Percentiles rank a stretch among this genome's conserved stretches.
Evolutionary conservation across 75 land plant species (phyloP).

Genomic region (Sequoiadendron giganteum): DNA sequence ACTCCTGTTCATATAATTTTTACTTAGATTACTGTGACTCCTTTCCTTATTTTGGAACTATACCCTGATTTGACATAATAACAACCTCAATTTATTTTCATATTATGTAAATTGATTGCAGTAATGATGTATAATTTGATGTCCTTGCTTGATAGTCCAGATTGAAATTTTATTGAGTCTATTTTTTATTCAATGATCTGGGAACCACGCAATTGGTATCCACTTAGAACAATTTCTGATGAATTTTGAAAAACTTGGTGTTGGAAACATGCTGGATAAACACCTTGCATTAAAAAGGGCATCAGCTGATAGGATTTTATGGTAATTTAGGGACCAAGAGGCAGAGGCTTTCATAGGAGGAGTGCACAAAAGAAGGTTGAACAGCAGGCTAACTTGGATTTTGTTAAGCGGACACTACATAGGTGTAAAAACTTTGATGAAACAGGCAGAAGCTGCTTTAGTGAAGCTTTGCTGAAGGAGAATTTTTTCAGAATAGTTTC

Average conservation of each 20-base stretch:
- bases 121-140: not conserved
- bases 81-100: not conserved
- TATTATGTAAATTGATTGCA: not conserved
- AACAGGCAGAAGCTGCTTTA: conserved; percentile 72
- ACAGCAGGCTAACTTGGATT: conserved; percentile 64
- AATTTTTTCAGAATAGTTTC: conserved; percentile 37
- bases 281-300: not conserved
- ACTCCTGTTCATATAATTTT: not conserved
- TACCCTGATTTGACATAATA: not conserved
- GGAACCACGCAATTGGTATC: not conserved
- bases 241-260: not conserved
- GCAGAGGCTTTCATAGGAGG: conserved; percentile 44
- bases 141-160: not conserved
- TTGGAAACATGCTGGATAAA: not conserved
- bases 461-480: conserved; percentile 47
- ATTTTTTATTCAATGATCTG: too few relatives aligned
- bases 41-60: not conserved
- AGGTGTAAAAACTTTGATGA: conserved; percentile 57
- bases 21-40: not conserved
- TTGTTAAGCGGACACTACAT: conserved; percentile 62
- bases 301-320: not conserved
- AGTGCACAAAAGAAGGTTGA: conserved; percentile 55
- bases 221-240: not conserved
- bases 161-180: too few relatives aligned
- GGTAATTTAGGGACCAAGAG: conserved; percentile 33